Conservation (phyloP, 2,329 filamentous ascomycete species). For the Fusarium keratoplasticum region DNA sequence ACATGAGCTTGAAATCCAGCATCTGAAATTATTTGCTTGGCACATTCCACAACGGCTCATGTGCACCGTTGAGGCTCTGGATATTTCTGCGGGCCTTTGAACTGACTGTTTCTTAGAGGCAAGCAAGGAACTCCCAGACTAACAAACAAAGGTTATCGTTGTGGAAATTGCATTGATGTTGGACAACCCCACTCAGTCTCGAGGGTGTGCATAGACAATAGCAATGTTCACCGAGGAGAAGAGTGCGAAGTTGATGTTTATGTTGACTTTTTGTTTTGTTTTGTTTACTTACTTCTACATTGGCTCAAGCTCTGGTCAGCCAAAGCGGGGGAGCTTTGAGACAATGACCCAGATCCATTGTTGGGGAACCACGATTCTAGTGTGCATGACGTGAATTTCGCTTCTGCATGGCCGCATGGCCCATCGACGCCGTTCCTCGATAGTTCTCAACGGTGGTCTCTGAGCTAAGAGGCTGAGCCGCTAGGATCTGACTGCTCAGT, state of each 20-base stretch:
- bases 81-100: not conserved
- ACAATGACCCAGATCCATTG: not conserved
- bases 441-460: constrained; percentile 25
- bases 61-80: not conserved
- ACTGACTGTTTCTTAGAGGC: not conserved
- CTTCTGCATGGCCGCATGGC: constrained; percentile 29
- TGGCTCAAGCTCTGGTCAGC: constrained; percentile 1
- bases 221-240: not conserved
- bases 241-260: not conserved
- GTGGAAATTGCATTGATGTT: constrained; percentile 22
- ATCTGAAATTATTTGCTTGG: not conserved
- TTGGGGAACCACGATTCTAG: constrained; percentile 7
- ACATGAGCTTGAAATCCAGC: not conserved
- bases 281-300: constrained; percentile 22
- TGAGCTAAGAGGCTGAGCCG: constrained; percentile 14
- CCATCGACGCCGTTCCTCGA: constrained; percentile 12
- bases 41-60: not conserved
- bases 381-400: constrained; percentile 33
- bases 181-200: constrained; percentile 4
- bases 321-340: constrained; percentile 5
- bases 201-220: not conserved
- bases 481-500: constrained; percentile 9
- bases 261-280: not conserved
- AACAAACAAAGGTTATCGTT: not conserved
- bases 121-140: not conserved